A percentile compares a stretch with the other conserved stretches of the same genome.
phyloP scores from a whole-genome alignment of 495 filamentous ascomycete genomes.

The Daldinia caldariorum region DNA sequence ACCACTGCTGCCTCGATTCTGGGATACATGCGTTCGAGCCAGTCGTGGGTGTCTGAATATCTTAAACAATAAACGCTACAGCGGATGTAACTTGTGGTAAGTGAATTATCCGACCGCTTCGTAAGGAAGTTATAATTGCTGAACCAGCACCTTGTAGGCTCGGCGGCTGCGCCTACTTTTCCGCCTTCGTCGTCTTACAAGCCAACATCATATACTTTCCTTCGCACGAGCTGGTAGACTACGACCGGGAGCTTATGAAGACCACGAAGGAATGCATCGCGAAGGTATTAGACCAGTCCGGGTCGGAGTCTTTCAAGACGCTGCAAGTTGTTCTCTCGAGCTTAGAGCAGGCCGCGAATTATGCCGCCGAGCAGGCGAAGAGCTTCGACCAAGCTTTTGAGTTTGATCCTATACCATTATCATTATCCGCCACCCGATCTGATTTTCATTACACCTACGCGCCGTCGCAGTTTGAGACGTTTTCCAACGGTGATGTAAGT shows the following conservation, averaged over 20 bases:
- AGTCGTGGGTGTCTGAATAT: slow-evolving; percentile 43
- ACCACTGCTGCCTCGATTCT: slow-evolving; percentile 35
- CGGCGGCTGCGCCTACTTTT: slow-evolving; percentile 46
- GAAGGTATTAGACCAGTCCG: slow-evolving; percentile 33
- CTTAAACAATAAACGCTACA: slow-evolving; percentile 25
- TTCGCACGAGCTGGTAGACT: slow-evolving; percentile 26
- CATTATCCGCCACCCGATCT: background rate
- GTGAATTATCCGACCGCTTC: background rate
- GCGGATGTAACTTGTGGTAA: slow-evolving; percentile 46
- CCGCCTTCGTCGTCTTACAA: slow-evolving; percentile 44
- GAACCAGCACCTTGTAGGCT: slow-evolving; percentile 26
- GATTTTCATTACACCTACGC: slow-evolving; percentile 1
- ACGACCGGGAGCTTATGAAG: slow-evolving; percentile 38
- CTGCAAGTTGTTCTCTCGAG: slow-evolving; percentile 35
- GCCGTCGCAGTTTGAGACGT: slow-evolving; percentile 5
- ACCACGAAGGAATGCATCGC: slow-evolving; percentile 31
- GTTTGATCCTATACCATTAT: background rate
- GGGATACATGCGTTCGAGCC: slow-evolving; percentile 39
- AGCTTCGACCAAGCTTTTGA: background rate
- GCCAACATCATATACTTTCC: slow-evolving; percentile 45
- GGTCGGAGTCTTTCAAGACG: slow-evolving; percentile 30
- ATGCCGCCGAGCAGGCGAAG: slow-evolving; percentile 25
- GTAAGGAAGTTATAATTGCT: background rate
- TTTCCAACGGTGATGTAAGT: background rate
- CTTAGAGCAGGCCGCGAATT: slow-evolving; percentile 30